Evolutionary conservation across 2,329 filamentous ascomycete genomes (phyloP).

Genomic region (Penicillium sp.): DNA sequence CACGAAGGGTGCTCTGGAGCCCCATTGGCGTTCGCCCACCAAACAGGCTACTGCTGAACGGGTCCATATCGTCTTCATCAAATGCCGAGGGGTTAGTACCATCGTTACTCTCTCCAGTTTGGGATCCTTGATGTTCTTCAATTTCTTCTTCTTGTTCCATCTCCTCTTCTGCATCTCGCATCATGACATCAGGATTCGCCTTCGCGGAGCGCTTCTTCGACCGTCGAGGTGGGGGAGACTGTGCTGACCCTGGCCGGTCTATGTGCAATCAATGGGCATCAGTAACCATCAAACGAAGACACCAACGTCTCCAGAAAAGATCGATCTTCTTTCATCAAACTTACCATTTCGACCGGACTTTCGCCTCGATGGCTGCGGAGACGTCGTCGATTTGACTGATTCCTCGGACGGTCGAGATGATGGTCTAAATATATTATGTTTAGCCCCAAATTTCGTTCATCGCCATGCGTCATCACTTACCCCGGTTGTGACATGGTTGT

Average conservation of each 20-base stretch:
- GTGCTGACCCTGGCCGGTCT: constrained; percentile 38
- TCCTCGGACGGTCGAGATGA: constrained; percentile 65
- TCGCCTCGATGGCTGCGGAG: constrained; percentile 66
- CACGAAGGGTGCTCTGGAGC: constrained; percentile 77
- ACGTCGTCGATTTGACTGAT: constrained; percentile 53
- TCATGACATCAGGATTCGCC: constrained; percentile 64
- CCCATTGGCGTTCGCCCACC: constrained; percentile 63
- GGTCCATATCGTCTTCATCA: constrained; percentile 60
- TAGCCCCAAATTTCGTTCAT: neutral
- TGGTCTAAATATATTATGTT: constrained; percentile 48
- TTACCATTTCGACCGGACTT: constrained; percentile 74
- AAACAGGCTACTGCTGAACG: constrained; percentile 63
- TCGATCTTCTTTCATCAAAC: constrained; percentile 27
- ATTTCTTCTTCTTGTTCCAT: constrained; percentile 40
- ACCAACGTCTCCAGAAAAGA: neutral
- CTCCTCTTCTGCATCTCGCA: constrained; percentile 67
- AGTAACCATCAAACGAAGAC: neutral
- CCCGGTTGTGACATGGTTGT: constrained; percentile 45
- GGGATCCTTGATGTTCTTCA: constrained; percentile 58
- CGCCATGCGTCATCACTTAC: constrained; percentile 29
- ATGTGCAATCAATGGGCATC: constrained; percentile 12
- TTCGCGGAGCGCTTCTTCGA: constrained; percentile 56
- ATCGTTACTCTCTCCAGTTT: constrained; percentile 64
- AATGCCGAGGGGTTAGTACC: constrained; percentile 54
- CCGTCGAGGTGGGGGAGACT: constrained; percentile 40